Percentiles rank a stretch among this genome's conserved stretches.
These are phyloP conservation scores for Tylopilus sp. DNA, from an alignment of 1,284 basidiomycete species.

Conservation along the genomic window DNA sequence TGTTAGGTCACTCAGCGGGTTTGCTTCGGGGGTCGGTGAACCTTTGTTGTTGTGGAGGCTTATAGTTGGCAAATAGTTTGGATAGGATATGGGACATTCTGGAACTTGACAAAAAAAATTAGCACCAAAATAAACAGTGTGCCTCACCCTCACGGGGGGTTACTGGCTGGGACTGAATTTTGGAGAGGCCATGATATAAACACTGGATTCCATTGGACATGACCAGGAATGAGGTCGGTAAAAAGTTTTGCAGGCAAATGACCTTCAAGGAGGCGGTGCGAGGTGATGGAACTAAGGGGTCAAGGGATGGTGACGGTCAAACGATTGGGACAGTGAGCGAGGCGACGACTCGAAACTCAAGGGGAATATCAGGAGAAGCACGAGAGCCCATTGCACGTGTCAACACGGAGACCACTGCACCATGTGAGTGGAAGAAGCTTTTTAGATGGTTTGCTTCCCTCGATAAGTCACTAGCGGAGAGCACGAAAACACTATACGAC, in stretches of 20 bases:
- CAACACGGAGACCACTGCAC: not conserved
- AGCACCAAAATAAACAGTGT: too few relatives aligned
- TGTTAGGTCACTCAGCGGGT: too few relatives aligned
- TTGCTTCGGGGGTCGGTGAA: too few relatives aligned
- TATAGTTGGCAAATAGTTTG: too few relatives aligned
- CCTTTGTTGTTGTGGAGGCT: too few relatives aligned
- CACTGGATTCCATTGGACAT: too few relatives aligned
- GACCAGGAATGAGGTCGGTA: conserved; percentile 35
- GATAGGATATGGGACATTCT: too few relatives aligned
- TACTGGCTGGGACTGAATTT: too few relatives aligned
- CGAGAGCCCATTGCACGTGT: not conserved
- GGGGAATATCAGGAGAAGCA: not conserved
- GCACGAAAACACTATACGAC: conserved; percentile 29
- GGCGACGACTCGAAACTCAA: not conserved
- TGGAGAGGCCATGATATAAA: too few relatives aligned
- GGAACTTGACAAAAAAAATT: too few relatives aligned
- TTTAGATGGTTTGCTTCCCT: conserved; percentile 2
- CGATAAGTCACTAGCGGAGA: conserved; percentile 11
- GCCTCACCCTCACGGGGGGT: too few relatives aligned
- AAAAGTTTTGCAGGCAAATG: conserved; percentile 18
- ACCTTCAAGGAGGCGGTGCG: conserved; percentile 5
- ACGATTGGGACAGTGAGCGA: conserved; percentile 8
- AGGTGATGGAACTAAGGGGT: not conserved
- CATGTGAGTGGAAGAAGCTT: conserved; percentile 2
- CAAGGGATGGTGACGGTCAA: not conserved